These are phyloP conservation scores for Penicillium psychrosexuale DNA, from an alignment of 2,329 filamentous ascomycete species.

Conservation along the genomic window DNA sequence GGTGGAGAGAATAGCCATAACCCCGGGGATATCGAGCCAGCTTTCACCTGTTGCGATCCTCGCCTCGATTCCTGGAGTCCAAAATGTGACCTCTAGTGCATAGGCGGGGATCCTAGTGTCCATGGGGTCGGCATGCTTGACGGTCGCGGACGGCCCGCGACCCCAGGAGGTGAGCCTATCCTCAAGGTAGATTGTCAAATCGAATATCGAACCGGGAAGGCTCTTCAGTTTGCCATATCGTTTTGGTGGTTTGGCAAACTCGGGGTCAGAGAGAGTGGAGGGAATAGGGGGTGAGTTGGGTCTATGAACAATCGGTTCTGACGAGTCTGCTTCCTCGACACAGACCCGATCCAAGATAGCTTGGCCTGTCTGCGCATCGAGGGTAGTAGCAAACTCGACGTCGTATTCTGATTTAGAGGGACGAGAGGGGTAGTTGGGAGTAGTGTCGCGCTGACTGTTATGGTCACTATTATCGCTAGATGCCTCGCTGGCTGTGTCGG, in stretches of 20 bases:
- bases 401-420: slow-evolving; percentile 23
- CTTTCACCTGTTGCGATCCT: slow-evolving; percentile 55
- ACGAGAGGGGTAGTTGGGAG: background rate
- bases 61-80: slow-evolving; percentile 65
- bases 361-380: slow-evolving; percentile 44
- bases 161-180: slow-evolving; percentile 74
- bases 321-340: slow-evolving; percentile 17
- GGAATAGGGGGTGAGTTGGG: slow-evolving; percentile 12
- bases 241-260: slow-evolving; percentile 37
- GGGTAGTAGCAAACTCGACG: slow-evolving; percentile 40
- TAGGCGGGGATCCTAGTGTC: slow-evolving; percentile 77
- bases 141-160: slow-evolving; percentile 65
- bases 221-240: slow-evolving; percentile 65
- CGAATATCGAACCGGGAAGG: slow-evolving; percentile 61
- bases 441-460: slow-evolving; percentile 3
- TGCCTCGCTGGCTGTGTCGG: slow-evolving; percentile 38
- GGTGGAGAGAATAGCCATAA: slow-evolving; percentile 72
- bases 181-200: slow-evolving; percentile 63
- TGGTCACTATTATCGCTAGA: slow-evolving; percentile 26
- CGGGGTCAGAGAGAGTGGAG: background rate
- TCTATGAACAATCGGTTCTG: slow-evolving; percentile 20
- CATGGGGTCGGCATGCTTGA: slow-evolving; percentile 58
- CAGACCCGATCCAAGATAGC: slow-evolving; percentile 26
- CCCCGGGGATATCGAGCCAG: slow-evolving; percentile 53
- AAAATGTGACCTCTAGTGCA: slow-evolving; percentile 74